A percentile compares a stretch with the other conserved stretches of the same genome.
These are phyloP conservation scores for Cyclotella cryptica DNA, from an alignment of 108 stramenopile genomes.

Conservation along the genomic window DNA sequence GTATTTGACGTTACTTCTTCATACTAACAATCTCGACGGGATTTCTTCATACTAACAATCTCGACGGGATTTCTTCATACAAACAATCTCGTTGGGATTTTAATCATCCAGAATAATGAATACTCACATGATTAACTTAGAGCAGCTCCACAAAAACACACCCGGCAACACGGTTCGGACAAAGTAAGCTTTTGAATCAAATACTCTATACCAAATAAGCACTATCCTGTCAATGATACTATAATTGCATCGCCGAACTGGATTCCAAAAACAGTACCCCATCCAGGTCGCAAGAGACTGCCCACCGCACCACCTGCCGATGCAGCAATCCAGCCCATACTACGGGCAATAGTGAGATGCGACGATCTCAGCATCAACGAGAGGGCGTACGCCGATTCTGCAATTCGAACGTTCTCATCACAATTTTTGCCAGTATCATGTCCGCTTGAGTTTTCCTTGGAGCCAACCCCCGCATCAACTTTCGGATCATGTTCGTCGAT, in stretches of 20 bases:
- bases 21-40: too few relatives aligned
- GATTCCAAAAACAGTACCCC: conserved; percentile 54
- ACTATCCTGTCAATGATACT: conserved; percentile 39
- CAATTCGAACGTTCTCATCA: conserved; percentile 27
- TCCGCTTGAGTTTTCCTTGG: not conserved
- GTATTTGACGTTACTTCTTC: too few relatives aligned
- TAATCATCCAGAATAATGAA: not conserved
- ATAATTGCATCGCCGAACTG: conserved; percentile 43
- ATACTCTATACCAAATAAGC: not conserved
- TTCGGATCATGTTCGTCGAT: conserved; percentile 12
- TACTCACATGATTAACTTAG: not conserved
- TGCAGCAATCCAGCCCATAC: conserved; percentile 46
- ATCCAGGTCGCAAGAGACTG: conserved; percentile 46
- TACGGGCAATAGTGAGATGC: conserved; percentile 36
- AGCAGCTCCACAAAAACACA: not conserved
- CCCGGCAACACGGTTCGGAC: not conserved
- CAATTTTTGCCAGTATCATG: not conserved
- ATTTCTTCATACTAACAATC: too few relatives aligned
- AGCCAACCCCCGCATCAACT: not conserved
- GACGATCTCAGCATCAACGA: conserved; percentile 35
- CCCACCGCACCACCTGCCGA: conserved; percentile 50
- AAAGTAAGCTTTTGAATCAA: not conserved
- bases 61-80: too few relatives aligned
- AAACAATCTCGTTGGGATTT: too few relatives aligned
- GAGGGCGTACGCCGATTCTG: conserved; percentile 46